Evolutionary conservation across 805 yeast genomes (phyloP), one percentile per base, ranked within the genome.

Genomic region (Myxozyma mucilagina): DNA sequence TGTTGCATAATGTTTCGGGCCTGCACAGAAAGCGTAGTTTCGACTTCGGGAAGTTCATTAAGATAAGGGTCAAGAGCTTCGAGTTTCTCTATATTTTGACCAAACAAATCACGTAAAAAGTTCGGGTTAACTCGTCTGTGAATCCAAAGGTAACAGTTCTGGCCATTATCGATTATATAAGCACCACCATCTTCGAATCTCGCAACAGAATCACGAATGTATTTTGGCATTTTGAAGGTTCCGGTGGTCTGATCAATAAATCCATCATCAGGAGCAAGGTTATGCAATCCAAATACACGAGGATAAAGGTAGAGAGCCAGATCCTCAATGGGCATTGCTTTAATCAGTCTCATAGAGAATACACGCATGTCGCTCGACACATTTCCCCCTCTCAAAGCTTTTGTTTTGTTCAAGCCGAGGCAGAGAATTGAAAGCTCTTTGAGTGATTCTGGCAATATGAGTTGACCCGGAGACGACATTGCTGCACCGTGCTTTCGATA

Each of bases 371-470:
- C 97, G 34, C 87, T 83, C 11, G 79, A 72, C 38, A 80, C 73
- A 10, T 80, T 75, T 5, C 80, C 73, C 18, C 80, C 81, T 50
- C 84, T 77, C 32, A 92, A 79, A 0, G 90, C 84, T 56, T 78
- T 80, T 1, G 87, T 72, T 71, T 93, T 94, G 66, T 85, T 80
- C 61, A 91, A 84, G 0, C 93, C 79, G 54, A 91, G 78, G 53
- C 88, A 71, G 67, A 82, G 84, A 68, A 86, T 80, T 9, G 93
- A 84, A 57, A 93, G 77, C 47, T 89, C 84, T 60, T 84, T 83
- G 68, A 94, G 77, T 9, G 93, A 83, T 48, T 87, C 89, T 0
- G 99, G 98, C 72, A 93, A 78, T 5, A 93, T 80, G 63, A 94
- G 77, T 70, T 88, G 90, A 11, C 84, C 82, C 13, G 84, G 79